Evolutionary conservation across 805 yeast genomes (phyloP), one percentile per base, ranked within the genome.

Genomic region (Candida ficus): DNA sequence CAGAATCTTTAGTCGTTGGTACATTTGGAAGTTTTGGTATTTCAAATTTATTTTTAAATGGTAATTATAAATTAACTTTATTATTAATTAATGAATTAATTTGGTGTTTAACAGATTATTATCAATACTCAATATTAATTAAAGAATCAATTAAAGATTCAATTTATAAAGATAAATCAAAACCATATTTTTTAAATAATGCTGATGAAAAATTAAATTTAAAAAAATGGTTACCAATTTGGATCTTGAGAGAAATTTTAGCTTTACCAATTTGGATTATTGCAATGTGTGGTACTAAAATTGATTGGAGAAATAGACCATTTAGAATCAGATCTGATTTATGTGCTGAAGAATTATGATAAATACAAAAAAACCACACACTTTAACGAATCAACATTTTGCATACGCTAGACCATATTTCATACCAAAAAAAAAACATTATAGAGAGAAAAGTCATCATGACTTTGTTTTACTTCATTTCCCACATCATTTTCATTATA

Each of bases 191-290:
- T 59, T 39, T 66, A 25, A 49, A 48, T n/a, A 21, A 47, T 13
- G 37, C 49, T 13, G 42, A 43, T 8, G 47, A 42, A 47, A 59
- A 54, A 37, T 35, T 53, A 7, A 23, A 39, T 7, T 33, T 40
- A 13, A 4, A 37, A 1, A 53, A 47, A 18, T 53, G 63, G 60
- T 41, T 68, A 4, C 56, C 64, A 2, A 62, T 70, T 19, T 88
- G 96, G 96, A 27, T 73, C 0, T 56, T 76, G 27, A 67, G 96
- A 38, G 96, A 88, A 56, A 3, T 70, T 0, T 61, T 86, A 39
- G 96, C 96, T 2, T 63, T 88, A 17, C 95, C 95, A 0, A 76
- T 88, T 18, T 88, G 96, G 96, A 43, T 82, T 2, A 66, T 65
- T 22, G 95, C 96, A 1, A 80, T 88, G 82, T 48, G 68, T 23